A percentile compares a stretch with the other conserved stretches of the same genome.
Evolutionary conservation across 1,139 yeast genomes (phyloP).

Genomic region (Blastobotrys arbuscula): DNA sequence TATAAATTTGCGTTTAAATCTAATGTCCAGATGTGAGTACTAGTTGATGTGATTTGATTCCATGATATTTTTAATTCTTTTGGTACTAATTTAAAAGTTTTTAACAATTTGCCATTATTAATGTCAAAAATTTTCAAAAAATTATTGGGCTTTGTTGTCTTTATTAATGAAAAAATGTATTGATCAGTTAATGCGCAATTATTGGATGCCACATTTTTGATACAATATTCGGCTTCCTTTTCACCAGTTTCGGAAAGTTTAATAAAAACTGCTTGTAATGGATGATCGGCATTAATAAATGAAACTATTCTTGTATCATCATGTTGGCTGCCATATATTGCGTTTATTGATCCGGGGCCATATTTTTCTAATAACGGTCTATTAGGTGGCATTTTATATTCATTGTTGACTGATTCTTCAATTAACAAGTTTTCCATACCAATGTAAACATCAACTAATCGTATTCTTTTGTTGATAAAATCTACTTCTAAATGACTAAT

Average conservation of each 20-base stretch:
- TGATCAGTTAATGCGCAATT: background rate
- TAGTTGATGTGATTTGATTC: background rate
- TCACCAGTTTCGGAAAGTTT: background rate
- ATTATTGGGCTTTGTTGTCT: too few relatives aligned
- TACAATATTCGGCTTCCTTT: background rate
- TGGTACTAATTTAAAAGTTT: background rate
- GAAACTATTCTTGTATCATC: background rate
- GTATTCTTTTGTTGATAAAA: background rate
- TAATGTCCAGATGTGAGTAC: background rate
- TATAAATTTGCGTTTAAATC: background rate
- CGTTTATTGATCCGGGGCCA: background rate
- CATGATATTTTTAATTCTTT: background rate
- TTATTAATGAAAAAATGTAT: background rate
- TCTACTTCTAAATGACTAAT: background rate
- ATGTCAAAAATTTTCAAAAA: background rate
- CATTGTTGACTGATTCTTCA: background rate
- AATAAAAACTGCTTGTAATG: background rate
- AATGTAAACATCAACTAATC: background rate
- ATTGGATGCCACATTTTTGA: background rate
- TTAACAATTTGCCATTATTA: background rate
- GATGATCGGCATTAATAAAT: background rate
- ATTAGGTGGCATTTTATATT: background rate
- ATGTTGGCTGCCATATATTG: background rate
- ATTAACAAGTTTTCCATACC: background rate
- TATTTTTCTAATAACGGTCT: background rate